Base-by-base conservation (phyloP, 805 yeast species). In the Schwanniomyces polymorphus region DNA sequence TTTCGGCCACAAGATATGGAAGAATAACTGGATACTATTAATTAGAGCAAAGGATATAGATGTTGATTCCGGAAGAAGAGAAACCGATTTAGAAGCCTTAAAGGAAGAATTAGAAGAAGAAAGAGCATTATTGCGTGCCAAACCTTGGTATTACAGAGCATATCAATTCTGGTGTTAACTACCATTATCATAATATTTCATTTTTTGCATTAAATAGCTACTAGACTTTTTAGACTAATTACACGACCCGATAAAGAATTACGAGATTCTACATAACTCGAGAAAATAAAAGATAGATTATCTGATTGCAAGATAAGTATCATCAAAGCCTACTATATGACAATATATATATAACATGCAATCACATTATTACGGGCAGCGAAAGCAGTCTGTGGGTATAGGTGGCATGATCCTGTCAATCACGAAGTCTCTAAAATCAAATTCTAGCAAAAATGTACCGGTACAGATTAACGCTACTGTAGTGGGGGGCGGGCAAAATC, bases 401-500 rank as follows among this genome's bases (percentile, higher is more conserved):
- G 74, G 77, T 6, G 65, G 65, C 41, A 76, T 72, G 28, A 60
- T 73, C 51, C 70, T 70, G 51, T 64, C 75, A 1, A 52, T 72
- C 42, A 67, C 76, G 0, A 68, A 63, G 41, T 63, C 76, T 3
- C 60, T 72, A 41, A 72, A 70, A 47, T 41, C 67, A 3, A 50
- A 65, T 31, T 46, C 49, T 7, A 42, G 26, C 42, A 53, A 52
- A 33, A 54, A 56, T 47, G 65, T 61, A 1, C 70, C 74, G 2
- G 66, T 67, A 0, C 61, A 58, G 51, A 66, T 76, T 16, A 76
- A 75, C 45, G 74, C 79, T 4, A 63, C 69, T 4, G 70, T 69
- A 3, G 75, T 77, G 0, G 78, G 80, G 1, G 75, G 76, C 11
- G 76, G 77, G n/a, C 54, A 57, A 14, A 70, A 67, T 41, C 68